These are phyloP conservation scores for Alternaria tenuissima DNA, from an alignment of 2,329 filamentous ascomycete genomes.

Conservation along the genomic window DNA sequence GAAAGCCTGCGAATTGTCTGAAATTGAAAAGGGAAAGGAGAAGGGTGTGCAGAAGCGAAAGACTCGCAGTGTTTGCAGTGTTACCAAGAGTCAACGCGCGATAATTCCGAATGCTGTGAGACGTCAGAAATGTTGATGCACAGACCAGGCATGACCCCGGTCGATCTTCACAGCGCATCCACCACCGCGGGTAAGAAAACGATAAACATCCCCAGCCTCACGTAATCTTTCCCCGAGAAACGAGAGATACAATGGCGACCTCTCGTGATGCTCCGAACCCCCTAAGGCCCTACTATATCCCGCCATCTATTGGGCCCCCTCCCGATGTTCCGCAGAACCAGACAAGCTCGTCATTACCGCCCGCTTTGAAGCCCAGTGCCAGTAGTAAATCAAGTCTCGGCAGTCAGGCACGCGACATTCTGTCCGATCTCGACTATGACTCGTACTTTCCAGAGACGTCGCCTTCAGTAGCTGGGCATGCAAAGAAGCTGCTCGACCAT, in stretches of 20 bases:
- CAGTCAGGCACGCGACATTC: constrained; percentile 78
- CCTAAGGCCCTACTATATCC: constrained; percentile 75
- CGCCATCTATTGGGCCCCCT: constrained; percentile 70
- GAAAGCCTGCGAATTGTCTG: neutral
- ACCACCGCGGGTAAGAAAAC: constrained; percentile 15
- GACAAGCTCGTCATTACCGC: constrained; percentile 37
- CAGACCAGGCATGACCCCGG: constrained; percentile 9
- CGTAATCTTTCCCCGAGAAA: neutral
- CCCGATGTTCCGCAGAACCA: constrained; percentile 53
- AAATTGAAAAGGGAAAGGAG: neutral
- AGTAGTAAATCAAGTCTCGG: constrained; percentile 62
- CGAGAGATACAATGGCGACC: constrained; percentile 48
- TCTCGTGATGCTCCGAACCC: constrained; percentile 65
- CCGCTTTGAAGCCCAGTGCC: constrained; percentile 44
- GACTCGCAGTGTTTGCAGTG: constrained; percentile 8
- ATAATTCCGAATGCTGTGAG: constrained; percentile 27
- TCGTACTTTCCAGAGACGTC: constrained; percentile 82
- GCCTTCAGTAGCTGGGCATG: constrained; percentile 72
- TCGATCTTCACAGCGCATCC: constrained; percentile 16
- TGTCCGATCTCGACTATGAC: constrained; percentile 91
- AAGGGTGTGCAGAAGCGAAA: constrained; percentile 6
- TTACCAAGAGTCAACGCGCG: constrained; percentile 9
- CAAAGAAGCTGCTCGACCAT: constrained; percentile 81
- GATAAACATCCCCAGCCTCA: constrained; percentile 13
- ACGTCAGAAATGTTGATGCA: constrained; percentile 24